Base-by-base conservation (phyloP, 1,284 basidiomycete species). In the Fomitopsis schrenkii region DNA sequence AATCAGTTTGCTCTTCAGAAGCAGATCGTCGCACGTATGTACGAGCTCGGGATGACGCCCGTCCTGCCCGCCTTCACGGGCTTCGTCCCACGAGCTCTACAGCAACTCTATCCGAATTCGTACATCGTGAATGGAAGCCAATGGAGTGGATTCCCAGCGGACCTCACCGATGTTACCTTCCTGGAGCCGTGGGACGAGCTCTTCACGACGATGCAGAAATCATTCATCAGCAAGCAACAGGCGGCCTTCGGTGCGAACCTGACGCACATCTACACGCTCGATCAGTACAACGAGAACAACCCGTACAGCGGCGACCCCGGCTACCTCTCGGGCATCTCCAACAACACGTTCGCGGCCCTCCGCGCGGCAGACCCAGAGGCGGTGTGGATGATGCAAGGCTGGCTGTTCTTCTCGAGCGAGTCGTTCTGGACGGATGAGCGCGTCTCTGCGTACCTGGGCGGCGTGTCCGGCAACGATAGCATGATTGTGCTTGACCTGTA, bases 401-500 rank as follows among this genome's bases (percentile, higher is more conserved):
- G 79, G 79, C 63, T 79, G 52, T 79, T 80, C 66, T 79, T 74
- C 63, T 70, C 66, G 42, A 68, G 67, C 40, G 64, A 70, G 36
- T 55, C 67, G 0, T 78, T 76, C 66, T 80, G 79, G 79, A 80
- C 75, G 28, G 59, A 72, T 22, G 74, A 77, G 6, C 74, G 73
- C 55, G 70, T 79, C 58, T 66, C 72, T 48, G 76, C 79, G 5
- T 80, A 76, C 62, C 75, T 80, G 8, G 71, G 72, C 19, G 77
- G 77, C 35, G 76, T 75, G 7, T 69, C 74, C 9, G 71, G 67
- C 19, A 70, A 73, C 52, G 74, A 78, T 59, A 72, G 68, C 57
- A 75, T 79, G 73, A 73, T 80, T 63, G 72, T 80, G 45, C 72
- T 80, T n/a, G 78, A 80, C 63, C 68, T 80, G 9, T 80, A 77